Evolutionary conservation across 306 rosid species (phyloP).

Genomic region (Pterocarpus macrocarpus): DNA sequence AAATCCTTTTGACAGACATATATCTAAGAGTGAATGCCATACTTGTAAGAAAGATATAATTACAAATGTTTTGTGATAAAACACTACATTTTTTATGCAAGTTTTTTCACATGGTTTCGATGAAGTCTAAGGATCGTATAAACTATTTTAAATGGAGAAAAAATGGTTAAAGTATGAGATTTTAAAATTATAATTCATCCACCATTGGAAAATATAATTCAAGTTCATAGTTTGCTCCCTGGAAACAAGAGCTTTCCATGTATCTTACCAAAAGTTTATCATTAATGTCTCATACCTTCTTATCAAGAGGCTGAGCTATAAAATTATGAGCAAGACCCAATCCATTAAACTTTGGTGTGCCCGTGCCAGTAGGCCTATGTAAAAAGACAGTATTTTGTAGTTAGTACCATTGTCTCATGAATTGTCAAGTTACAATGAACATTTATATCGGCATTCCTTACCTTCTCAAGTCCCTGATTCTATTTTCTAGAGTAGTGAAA

Average conservation of each 20-base stretch:
- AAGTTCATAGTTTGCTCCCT: constrained; percentile 15
- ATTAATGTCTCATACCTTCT: constrained; percentile 63
- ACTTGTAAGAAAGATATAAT: constrained; percentile 4
- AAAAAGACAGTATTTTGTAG: constrained; percentile 41
- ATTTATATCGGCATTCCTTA: constrained; percentile 44
- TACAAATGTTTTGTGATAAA: constrained; percentile 13
- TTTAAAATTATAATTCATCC: constrained; percentile 31
- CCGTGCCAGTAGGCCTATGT: constrained; percentile 65
- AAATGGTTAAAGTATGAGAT: neutral
- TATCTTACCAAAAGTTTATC: constrained; percentile 9
- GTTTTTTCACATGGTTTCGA: neutral
- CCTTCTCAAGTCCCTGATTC: constrained; percentile 69
- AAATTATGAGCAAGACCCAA: constrained; percentile 60
- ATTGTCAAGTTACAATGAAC: constrained; percentile 29
- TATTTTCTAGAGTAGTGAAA: constrained; percentile 52
- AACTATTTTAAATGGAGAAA: constrained; percentile 33
- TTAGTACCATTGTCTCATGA: constrained; percentile 39
- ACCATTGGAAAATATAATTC: neutral
- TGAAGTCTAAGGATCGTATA: constrained; percentile 21
- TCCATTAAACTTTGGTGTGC: constrained; percentile 60
- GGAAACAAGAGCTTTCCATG: neutral
- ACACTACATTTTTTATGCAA: neutral
- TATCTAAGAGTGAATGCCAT: neutral
- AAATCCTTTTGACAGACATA: neutral
- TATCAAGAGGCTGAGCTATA: constrained; percentile 75